These are phyloP conservation scores for Myxozyma nipponensis DNA, from an alignment of 805 yeast species.

Conservation along the genomic window DNA sequence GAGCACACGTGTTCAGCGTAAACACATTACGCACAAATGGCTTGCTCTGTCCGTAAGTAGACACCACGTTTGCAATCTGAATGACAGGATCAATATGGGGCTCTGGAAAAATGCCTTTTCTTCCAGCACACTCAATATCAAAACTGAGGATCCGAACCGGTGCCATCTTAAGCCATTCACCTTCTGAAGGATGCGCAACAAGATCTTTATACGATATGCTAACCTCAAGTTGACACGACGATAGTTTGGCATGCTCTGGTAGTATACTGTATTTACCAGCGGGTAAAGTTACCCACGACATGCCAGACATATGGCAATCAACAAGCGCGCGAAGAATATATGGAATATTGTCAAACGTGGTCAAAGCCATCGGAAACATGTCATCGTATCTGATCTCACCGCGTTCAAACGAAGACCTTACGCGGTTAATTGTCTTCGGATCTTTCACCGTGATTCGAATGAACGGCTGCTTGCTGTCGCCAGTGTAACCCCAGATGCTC, in stretches of 20 bases:
- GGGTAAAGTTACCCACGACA: constrained; percentile 96
- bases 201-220: constrained; percentile 62
- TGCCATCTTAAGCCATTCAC: constrained; percentile 89
- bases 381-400: constrained; percentile 66
- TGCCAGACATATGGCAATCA: constrained; percentile 69
- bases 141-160: constrained; percentile 90
- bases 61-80: constrained; percentile 94
- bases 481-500: constrained; percentile 90
- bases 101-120: constrained; percentile 95
- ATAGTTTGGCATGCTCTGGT: constrained; percentile 42
- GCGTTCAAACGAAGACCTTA: constrained; percentile 78
- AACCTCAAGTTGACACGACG: constrained; percentile 85
- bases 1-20: constrained; percentile 85
- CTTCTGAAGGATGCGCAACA: constrained; percentile 81
- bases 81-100: constrained; percentile 90
- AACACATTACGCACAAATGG: constrained; percentile 95
- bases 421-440: constrained; percentile 59
- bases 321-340: constrained; percentile 83
- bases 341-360: constrained; percentile 81
- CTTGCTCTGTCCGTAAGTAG: constrained; percentile 58
- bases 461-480: constrained; percentile 72
- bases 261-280: constrained; percentile 59
- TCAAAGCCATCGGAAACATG: constrained; percentile 29
- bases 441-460: constrained; percentile 67
- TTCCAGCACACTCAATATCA: constrained; percentile 98